Conservation (phyloP, 2,329 filamentous ascomycete species). For the Ophiostoma populinum region DNA sequence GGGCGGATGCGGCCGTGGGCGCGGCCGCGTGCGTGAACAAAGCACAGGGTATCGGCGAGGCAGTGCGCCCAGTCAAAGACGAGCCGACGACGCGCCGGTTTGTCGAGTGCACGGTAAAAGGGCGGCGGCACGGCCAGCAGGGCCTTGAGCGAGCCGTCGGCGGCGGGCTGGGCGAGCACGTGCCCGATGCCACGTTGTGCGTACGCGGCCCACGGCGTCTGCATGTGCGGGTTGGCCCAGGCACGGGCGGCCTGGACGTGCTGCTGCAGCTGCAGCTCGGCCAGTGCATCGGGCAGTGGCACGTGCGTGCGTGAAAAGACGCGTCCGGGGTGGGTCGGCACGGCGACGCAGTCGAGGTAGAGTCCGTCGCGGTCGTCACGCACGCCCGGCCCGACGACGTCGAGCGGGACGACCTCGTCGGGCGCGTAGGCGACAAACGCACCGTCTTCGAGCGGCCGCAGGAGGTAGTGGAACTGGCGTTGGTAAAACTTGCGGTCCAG, state of each 20-base stretch:
- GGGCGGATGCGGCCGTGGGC: slow-evolving; percentile 54
- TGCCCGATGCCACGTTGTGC: slow-evolving; percentile 46
- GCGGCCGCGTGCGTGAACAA: slow-evolving; percentile 45
- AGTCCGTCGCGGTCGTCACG: too few species aligned
- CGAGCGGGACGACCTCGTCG: slow-evolving; percentile 52
- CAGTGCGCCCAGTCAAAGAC: slow-evolving; percentile 63
- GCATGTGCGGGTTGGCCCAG: slow-evolving; percentile 56
- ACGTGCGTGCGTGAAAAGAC: slow-evolving; percentile 27
- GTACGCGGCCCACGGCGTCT: slow-evolving; percentile 57
- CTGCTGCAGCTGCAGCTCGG: slow-evolving; percentile 43
- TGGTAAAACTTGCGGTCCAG: slow-evolving; percentile 53
- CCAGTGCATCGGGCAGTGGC: too few species aligned
- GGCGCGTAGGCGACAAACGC: slow-evolving; percentile 44
- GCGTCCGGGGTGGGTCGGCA: too few species aligned
- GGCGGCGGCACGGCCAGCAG: slow-evolving; percentile 47
- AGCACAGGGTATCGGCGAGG: slow-evolving; percentile 49
- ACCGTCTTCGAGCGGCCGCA: slow-evolving; percentile 40
- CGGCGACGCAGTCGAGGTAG: too few species aligned
- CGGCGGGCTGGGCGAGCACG: slow-evolving; percentile 47
- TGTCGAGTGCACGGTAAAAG: slow-evolving; percentile 43
- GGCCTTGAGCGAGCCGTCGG: slow-evolving; percentile 48
- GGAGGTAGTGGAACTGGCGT: slow-evolving; percentile 53
- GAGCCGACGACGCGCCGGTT: slow-evolving; percentile 39
- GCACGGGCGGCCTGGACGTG: too few species aligned
- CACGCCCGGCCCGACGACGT: too few species aligned